Conservation (phyloP, 1,284 basidiomycete species). For the Trichosporon inkin region DNA sequence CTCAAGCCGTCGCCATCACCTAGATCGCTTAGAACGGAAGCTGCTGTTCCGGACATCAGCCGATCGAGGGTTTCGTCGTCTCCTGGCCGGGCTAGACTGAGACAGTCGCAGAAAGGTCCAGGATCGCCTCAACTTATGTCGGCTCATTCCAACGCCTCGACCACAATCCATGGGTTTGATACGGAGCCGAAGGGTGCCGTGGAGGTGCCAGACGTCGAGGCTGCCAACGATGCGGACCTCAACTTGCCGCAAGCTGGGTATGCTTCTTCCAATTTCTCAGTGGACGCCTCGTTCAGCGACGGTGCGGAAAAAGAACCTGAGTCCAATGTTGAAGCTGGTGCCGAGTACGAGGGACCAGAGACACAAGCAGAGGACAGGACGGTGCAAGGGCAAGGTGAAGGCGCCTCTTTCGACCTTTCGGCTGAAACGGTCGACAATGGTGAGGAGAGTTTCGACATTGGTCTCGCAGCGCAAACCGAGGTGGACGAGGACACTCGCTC, state of each 20-base stretch:
- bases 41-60: background rate
- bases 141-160: too few relatives aligned
- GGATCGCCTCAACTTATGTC: too few relatives aligned
- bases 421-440: background rate
- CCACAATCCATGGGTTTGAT: too few relatives aligned
- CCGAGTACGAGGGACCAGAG: background rate
- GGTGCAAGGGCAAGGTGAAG: background rate
- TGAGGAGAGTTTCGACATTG: background rate
- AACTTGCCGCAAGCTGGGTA: background rate
- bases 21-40: background rate
- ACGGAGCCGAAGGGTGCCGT: background rate
- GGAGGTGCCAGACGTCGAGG: background rate
- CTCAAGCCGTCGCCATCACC: background rate
- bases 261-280: background rate
- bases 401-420: background rate
- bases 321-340: background rate
- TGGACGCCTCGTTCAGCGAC: background rate
- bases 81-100: background rate
- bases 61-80: background rate
- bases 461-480: background rate
- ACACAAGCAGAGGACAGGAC: background rate
- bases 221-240: background rate
- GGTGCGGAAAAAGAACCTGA: background rate
- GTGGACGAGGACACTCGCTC: background rate
- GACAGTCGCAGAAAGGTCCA: too few relatives aligned